phyloP scores from a whole-genome alignment of 1,139 yeast genomes.

The Pichia sp. region DNA sequence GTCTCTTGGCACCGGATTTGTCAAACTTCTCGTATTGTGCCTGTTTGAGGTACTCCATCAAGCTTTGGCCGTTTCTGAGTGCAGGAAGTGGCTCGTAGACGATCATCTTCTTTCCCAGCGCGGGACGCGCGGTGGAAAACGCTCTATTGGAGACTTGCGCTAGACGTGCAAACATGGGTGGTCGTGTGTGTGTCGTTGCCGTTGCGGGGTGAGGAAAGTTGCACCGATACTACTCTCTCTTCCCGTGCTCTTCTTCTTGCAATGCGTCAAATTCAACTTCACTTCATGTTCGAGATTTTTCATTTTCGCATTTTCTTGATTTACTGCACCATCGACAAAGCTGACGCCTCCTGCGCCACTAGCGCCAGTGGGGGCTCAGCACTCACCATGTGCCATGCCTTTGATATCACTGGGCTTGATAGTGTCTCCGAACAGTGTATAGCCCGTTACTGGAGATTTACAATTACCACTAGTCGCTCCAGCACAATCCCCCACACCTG shows the following conservation, averaged over 20 bases:
- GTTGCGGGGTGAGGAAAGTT: too few relatives aligned
- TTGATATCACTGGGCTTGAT: neutral
- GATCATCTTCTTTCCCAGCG: constrained; percentile 20
- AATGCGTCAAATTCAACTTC: too few relatives aligned
- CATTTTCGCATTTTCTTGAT: too few relatives aligned
- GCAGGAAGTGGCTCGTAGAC: constrained; percentile 50
- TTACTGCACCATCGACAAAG: too few relatives aligned
- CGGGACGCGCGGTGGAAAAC: constrained; percentile 4
- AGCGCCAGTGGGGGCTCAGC: neutral
- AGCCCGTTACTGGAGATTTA: too few relatives aligned
- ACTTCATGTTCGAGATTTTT: too few relatives aligned
- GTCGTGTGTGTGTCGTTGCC: too few relatives aligned
- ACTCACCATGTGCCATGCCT: neutral
- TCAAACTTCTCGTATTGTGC: constrained; percentile 55
- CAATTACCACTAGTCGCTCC: too few relatives aligned
- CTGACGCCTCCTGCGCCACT: constrained; percentile 30
- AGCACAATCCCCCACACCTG: too few relatives aligned
- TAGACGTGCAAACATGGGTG: neutral
- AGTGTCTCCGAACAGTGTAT: too few relatives aligned
- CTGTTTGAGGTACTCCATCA: constrained; percentile 41
- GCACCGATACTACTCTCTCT: too few relatives aligned
- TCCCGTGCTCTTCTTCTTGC: too few relatives aligned
- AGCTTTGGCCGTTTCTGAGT: constrained; percentile 43
- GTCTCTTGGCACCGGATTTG: constrained; percentile 64
- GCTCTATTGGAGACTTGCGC: constrained; percentile 5